Evolutionary conservation across 2,329 filamentous ascomycete genomes (phyloP).

Genomic region (Talaromyces pinophilus): DNA sequence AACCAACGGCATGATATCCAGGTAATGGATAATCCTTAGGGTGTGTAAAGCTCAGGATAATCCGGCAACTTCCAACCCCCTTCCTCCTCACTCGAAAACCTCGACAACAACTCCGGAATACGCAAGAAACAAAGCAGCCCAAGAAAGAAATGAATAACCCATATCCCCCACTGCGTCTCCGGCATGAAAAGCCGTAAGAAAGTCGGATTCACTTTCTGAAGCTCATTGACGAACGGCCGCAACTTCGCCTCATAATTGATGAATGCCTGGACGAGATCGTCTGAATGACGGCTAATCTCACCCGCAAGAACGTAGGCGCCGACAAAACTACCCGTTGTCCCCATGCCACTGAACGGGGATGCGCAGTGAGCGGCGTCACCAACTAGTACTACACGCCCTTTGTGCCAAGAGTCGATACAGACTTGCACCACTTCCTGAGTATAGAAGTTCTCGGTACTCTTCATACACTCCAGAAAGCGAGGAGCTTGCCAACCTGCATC

Average conservation of each 20-base stretch:
- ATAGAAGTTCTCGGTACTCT: constrained; percentile 47
- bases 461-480: constrained; percentile 43
- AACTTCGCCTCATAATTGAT: constrained; percentile 6
- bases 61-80: constrained; percentile 29
- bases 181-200: background rate
- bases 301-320: constrained; percentile 60
- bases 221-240: constrained; percentile 2
- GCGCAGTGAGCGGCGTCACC: constrained; percentile 46
- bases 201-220: constrained; percentile 3
- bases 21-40: background rate
- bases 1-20: no score
- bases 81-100: constrained; percentile 25
- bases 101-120: constrained; percentile 26
- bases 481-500: constrained; percentile 44
- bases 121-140: constrained; percentile 2
- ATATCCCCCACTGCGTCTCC: constrained; percentile 20
- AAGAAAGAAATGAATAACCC: constrained; percentile 26
- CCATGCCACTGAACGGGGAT: constrained; percentile 39
- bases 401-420: constrained; percentile 33
- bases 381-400: constrained; percentile 41
- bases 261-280: constrained; percentile 26
- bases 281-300: constrained; percentile 37
- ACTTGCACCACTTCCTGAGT: constrained; percentile 43
- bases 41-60: constrained; percentile 23
- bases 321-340: constrained; percentile 38